A percentile compares a stretch with the other conserved stretches of the same genome.
phyloP scores from a whole-genome alignment of 1,139 yeast species.

The Yamadazyma siamensis region DNA sequence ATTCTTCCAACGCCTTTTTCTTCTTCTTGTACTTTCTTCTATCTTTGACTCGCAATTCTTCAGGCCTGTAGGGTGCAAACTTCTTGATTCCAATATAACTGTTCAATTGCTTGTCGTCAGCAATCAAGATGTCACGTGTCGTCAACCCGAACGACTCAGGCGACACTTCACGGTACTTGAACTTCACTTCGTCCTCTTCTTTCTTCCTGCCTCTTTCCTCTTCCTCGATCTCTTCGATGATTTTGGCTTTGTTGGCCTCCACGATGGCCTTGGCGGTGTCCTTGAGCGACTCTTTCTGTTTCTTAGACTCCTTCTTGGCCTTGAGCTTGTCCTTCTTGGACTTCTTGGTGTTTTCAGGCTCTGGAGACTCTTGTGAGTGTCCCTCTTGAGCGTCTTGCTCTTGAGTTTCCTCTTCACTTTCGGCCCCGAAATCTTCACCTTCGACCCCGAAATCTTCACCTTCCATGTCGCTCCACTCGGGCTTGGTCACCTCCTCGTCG shows the following conservation, averaged over 20 bases:
- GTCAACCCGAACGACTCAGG: constrained; percentile 91
- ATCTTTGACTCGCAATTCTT: constrained; percentile 71
- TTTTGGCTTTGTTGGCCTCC: constrained; percentile 33
- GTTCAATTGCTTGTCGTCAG: constrained; percentile 84
- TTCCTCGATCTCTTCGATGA: constrained; percentile 65
- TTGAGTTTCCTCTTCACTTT: constrained; percentile 34
- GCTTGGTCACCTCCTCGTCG: constrained; percentile 37
- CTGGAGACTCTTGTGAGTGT: constrained; percentile 30
- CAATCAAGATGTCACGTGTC: constrained; percentile 82
- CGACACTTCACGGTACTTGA: constrained; percentile 90
- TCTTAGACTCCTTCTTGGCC: constrained; percentile 60
- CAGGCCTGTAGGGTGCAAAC: constrained; percentile 87
- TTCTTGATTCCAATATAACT: constrained; percentile 84
- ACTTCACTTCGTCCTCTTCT: constrained; percentile 43
- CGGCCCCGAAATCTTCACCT: constrained; percentile 18
- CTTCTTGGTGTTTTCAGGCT: constrained; percentile 34
- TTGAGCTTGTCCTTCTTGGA: constrained; percentile 49
- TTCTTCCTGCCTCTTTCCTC: constrained; percentile 62
- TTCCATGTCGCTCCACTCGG: constrained; percentile 33
- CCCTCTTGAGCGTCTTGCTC: constrained; percentile 49
- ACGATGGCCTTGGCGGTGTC: constrained; percentile 74
- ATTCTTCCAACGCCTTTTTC: constrained; percentile 69
- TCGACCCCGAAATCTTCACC: constrained; percentile 40
- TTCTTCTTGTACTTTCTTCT: constrained; percentile 84
- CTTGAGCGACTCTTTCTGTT: constrained; percentile 57